A percentile compares a stretch with the other conserved stretches of the same genome.
These are phyloP conservation scores for Leishmania braziliensis DNA, from an alignment of 208 protist species.

Conservation along the genomic window DNA sequence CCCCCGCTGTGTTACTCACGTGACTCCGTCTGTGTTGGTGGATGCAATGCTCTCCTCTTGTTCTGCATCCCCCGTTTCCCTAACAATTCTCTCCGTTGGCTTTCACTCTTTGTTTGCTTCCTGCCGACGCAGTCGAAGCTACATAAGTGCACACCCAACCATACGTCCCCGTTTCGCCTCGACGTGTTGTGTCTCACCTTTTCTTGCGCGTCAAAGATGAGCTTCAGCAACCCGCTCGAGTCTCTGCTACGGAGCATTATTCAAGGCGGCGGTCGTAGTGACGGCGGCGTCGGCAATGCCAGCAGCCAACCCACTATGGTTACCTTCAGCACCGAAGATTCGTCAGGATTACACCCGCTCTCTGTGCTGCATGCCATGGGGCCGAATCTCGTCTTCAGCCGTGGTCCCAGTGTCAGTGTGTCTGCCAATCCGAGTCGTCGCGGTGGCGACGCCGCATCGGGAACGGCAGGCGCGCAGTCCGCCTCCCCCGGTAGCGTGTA, in stretches of 20 bases:
- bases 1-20: neutral
- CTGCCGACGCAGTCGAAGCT: neutral
- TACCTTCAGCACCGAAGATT: conserved; percentile 24
- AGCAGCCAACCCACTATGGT: conserved; percentile 18
- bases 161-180: neutral
- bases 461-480: neutral
- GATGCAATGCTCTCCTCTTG: neutral
- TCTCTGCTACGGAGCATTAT: conserved; percentile 23
- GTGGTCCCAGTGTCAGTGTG: neutral
- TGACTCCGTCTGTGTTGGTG: neutral
- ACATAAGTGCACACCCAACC: neutral
- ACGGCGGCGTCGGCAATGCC: neutral
- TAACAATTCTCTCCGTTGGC: too few relatives aligned
- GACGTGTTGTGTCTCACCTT: neutral
- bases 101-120: neutral
- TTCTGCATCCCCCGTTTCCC: neutral
- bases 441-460: neutral
- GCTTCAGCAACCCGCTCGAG: conserved; percentile 19
- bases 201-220: conserved; percentile 6
- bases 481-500: conserved; percentile 53
- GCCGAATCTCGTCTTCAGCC: conserved; percentile 12
- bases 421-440: neutral
- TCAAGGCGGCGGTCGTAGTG: conserved; percentile 7
- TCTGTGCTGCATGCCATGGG: conserved; percentile 27
- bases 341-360: conserved; percentile 6